Base-by-base conservation (phyloP, 2,329 filamentous ascomycete species). In the Nigrospora sphaerica region DNA sequence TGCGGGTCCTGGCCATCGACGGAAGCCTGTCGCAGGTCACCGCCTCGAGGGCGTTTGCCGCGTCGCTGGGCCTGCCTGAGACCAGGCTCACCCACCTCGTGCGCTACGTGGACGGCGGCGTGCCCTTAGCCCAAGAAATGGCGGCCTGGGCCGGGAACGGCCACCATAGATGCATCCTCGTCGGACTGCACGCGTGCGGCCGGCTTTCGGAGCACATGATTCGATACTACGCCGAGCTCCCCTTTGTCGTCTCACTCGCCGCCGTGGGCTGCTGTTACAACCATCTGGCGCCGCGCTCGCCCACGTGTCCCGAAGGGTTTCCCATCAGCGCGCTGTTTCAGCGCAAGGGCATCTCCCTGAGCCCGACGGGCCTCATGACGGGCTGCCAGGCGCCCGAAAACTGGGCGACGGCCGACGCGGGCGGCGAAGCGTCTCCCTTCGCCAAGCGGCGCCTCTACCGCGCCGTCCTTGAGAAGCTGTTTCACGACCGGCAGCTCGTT, bases 241-340 rank as follows among this genome's bases (percentile, higher is more conserved):
- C 52, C 2, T 59, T 47, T 11, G 54, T 64, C 32, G 43, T 49
- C 2, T 44, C 47, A 14, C 44, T 64, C 3, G 62, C 52, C 0
- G 58, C 57, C 2, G 51, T 64, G 5, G 62, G 62, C 1, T 64
- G 62, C 46, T 64, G 62, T 50, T 64, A 64, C 37, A 64, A 64
- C 46, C 62, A 64, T 45, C 60, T 64, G 17, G 43, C 55, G 3
- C 55, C 58, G 6, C 52, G 47, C 9, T 63, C 72, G 1, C 58
- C 63, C 6, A 47, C 61, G 34, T 67, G 68, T 14, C 66, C 68
- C 0, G 55, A 62, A 7, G 64, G 65, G 16, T 61, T 63, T 14
- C 54, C 60, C 14, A 64, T 77, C 46, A 74, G 69, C 3, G 53
- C 58, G 0, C 62, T 39, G 12, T 39, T 64, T 31, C 51, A 56